A percentile compares a stretch with the other conserved stretches of the same genome.
phyloP scores from a whole-genome alignment of 306 rosid genomes.

The Castanospermum australe region DNA sequence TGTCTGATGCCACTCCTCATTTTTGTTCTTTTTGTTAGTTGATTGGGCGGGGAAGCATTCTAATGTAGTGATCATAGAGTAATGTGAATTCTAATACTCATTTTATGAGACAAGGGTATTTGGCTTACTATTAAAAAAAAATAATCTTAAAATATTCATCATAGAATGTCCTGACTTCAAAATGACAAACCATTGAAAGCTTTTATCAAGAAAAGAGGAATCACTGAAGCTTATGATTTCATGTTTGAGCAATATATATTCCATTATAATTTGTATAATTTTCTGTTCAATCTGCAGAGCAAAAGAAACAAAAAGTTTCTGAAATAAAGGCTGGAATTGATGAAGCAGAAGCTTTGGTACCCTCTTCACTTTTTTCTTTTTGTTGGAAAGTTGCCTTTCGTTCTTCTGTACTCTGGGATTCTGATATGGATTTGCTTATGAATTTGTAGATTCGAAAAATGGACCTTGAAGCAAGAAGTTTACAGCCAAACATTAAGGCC shows the following conservation, averaged over 20 bases:
- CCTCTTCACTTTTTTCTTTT: neutral
- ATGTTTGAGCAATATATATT: neutral
- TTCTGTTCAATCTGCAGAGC: slow-evolving; percentile 58
- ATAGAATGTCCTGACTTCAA: neutral
- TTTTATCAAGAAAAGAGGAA: slow-evolving; percentile 9
- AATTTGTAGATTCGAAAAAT: slow-evolving; percentile 71
- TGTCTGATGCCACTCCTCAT: neutral
- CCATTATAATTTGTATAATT: neutral
- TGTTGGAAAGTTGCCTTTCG: slow-evolving; percentile 19
- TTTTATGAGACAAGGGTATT: neutral
- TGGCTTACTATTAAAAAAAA: neutral
- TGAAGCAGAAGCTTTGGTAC: slow-evolving; percentile 82
- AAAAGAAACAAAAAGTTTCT: slow-evolving; percentile 71
- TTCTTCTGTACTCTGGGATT: slow-evolving; percentile 15
- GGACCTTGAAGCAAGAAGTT: slow-evolving; percentile 87
- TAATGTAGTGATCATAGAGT: neutral
- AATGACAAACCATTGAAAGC: neutral
- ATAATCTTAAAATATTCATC: neutral
- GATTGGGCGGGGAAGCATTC: neutral
- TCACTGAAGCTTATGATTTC: neutral
- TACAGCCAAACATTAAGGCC: slow-evolving; percentile 69
- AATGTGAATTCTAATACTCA: neutral
- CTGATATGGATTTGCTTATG: slow-evolving; percentile 1
- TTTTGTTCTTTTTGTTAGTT: neutral
- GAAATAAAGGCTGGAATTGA: slow-evolving; percentile 74